Percentiles rank a stretch among this genome's conserved stretches.
phyloP scores from a whole-genome alignment of 805 yeast species.

The Candida oleophila region DNA sequence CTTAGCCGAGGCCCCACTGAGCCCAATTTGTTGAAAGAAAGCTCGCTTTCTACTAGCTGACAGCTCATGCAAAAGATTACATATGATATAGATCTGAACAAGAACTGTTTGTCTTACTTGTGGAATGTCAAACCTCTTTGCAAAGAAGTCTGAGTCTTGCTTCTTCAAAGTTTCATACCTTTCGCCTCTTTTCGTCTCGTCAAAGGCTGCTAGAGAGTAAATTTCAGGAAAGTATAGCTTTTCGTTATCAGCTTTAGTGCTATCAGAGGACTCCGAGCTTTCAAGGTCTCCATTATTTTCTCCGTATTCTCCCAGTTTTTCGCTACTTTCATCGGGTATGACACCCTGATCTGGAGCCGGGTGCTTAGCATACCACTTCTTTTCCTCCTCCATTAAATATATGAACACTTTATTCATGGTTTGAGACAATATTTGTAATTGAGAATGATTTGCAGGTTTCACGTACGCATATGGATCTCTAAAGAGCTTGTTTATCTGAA shows the following conservation, averaged over 20 bases:
- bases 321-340: constrained; percentile 16
- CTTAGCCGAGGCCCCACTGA: constrained; percentile 28
- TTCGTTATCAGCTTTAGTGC: neutral
- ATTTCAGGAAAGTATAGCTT: constrained; percentile 33
- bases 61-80: constrained; percentile 31
- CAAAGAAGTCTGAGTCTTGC: constrained; percentile 24
- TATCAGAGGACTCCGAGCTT: too few relatives aligned
- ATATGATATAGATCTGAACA: constrained; percentile 29
- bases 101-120: constrained; percentile 26
- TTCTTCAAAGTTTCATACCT: constrained; percentile 15
- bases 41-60: constrained; percentile 19
- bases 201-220: constrained; percentile 34
- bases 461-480: constrained; percentile 35
- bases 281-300: neutral
- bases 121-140: constrained; percentile 24
- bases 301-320: neutral
- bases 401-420: constrained; percentile 26
- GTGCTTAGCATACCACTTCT: constrained; percentile 13
- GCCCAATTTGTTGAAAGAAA: constrained; percentile 17
- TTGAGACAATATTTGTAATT: constrained; percentile 20
- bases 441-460: constrained; percentile 18
- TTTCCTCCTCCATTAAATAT: constrained; percentile 31
- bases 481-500: constrained; percentile 27
- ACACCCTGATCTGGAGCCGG: constrained; percentile 17
- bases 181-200: constrained; percentile 15